A percentile compares a stretch with the other conserved stretches of the same genome.
Evolutionary conservation across 2,329 filamentous ascomycete species (phyloP).

Genomic region (Leptographium flavum): DNA sequence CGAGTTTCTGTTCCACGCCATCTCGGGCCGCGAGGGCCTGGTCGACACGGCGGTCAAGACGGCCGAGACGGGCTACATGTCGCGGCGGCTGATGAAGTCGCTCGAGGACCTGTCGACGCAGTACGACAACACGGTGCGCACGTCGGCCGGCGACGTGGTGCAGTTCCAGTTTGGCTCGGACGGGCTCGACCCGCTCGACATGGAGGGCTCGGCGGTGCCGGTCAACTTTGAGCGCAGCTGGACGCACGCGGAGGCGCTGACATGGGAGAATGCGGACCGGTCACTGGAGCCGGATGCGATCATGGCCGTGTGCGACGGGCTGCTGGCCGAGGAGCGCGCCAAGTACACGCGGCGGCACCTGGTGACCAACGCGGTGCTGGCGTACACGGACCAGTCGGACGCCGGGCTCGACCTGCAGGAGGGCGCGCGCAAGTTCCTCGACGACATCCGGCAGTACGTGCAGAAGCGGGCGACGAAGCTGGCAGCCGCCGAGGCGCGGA

Average conservation of each 20-base stretch:
- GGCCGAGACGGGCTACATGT: conserved; percentile 98
- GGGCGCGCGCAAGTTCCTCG: conserved; percentile 67
- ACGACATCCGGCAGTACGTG: conserved; percentile 63
- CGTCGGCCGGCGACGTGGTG: conserved; percentile 74
- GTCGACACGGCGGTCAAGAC: conserved; percentile 99
- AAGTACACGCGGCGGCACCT: conserved; percentile 49
- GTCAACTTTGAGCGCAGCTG: conserved; percentile 89
- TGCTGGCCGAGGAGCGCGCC: conserved; percentile 52
- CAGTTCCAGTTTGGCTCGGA: conserved; percentile 98
- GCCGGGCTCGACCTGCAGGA: conserved; percentile 65
- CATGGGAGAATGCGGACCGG: conserved; percentile 63
- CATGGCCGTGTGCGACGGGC: conserved; percentile 48
- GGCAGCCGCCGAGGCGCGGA: conserved; percentile 31
- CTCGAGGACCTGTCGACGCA: conserved; percentile 85
- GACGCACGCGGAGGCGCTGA: conserved; percentile 62
- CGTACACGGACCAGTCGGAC: conserved; percentile 56
- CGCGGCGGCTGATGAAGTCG: conserved; percentile 92
- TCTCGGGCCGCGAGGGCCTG: conserved; percentile 93
- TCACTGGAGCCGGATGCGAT: conserved; percentile 66
- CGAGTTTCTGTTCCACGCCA: conserved; percentile 96
- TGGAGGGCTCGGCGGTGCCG: conserved; percentile 87
- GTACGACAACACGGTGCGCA: conserved; percentile 91
- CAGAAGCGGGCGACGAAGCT: conserved; percentile 46
- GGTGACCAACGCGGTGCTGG: conserved; percentile 45
- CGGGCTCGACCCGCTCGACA: conserved; percentile 88